Conservation (phyloP, 176 grass and related monocot genomes). For the Musa schizocarpa region DNA sequence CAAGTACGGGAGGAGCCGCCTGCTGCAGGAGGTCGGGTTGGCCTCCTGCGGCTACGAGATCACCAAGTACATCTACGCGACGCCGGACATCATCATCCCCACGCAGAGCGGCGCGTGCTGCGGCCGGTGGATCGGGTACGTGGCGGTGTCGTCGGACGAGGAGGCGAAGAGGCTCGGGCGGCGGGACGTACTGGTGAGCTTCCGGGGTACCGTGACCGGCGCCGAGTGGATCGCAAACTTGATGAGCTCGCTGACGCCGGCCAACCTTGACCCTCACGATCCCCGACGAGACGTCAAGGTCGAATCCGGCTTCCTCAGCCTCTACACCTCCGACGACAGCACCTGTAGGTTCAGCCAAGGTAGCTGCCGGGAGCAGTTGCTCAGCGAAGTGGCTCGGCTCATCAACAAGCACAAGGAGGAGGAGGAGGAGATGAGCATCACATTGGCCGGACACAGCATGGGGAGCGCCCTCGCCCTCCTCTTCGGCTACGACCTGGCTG, state of each 20-base stretch:
- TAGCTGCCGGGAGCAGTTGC: constrained; percentile 83
- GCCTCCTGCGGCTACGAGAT: constrained; percentile 30
- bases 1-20: constrained; percentile 23
- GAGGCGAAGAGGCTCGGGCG: constrained; percentile 39
- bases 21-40: constrained; percentile 36
- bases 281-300: constrained; percentile 59
- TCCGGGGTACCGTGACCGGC: constrained; percentile 65
- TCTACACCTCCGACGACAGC: constrained; percentile 78
- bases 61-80: constrained; percentile 56
- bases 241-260: constrained; percentile 68
- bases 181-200: constrained; percentile 60
- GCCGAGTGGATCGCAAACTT: constrained; percentile 79
- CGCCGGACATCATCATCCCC: constrained; percentile 29
- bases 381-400: constrained; percentile 56
- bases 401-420: constrained; percentile 20
- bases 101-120: constrained; percentile 4
- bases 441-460: constrained; percentile 86
- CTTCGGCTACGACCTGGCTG: constrained; percentile 57
- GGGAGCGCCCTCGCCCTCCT: constrained; percentile 62
- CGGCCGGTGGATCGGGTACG: constrained; percentile 51
- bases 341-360: constrained; percentile 52
- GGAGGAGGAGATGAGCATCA: constrained; percentile 44
- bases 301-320: constrained; percentile 71
- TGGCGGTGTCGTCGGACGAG: constrained; percentile 49
- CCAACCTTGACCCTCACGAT: constrained; percentile 47